Evolutionary conservation across 345 rosid species (phyloP), one percentile per base, ranked within the genome.

Genomic region (Gossypium raimondii): DNA sequence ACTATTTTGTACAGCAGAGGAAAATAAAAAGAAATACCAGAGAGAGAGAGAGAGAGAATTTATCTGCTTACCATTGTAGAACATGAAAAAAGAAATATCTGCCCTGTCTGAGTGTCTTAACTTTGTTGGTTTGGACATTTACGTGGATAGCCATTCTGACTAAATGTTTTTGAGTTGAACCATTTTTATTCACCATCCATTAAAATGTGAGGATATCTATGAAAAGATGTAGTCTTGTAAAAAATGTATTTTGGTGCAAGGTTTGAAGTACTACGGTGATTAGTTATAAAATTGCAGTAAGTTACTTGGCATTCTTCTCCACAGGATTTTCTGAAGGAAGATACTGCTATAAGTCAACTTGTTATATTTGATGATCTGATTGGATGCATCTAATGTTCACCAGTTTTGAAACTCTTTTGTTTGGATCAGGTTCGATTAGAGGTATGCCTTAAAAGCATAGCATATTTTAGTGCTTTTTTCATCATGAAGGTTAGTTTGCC

Each of bases 311-410:
- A 79, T 84, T 87, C 85, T 87, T 84, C 83, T 90, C 89, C 88
- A 87, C 96, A 86, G 94, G 97, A 82, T 85, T 85, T 76, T 82
- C 91, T 83, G 90, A 88, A 84, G 97, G 97, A 86, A 86, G 98
- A 87, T 86, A 88, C 86, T 87, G 90, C 89, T 90, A 81, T 90
- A 82, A 72, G 83, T 83, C 87, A 81, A 83, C 86, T 84, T 89
- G 84, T 89, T 85, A 86, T 85, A 83, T 84, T 78, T 90, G 90
- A 87, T 89, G 88, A 83, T 85, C 87, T 85, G 82, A 85, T 82
- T 88, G 86, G 87, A 77, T 83, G 89, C 83, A 61, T 83, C 91
- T 86, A 81, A 86, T 81, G 87, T 89, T 92, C 86, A 83, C 93
- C 85, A 82, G 90, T 87, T 87, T 87, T 81, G 86, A 81, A 81